A percentile compares a stretch with the other conserved stretches of the same genome.
Conservation (phyloP, 2,329 filamentous ascomycete species). For the Aspergillus sergii region DNA sequence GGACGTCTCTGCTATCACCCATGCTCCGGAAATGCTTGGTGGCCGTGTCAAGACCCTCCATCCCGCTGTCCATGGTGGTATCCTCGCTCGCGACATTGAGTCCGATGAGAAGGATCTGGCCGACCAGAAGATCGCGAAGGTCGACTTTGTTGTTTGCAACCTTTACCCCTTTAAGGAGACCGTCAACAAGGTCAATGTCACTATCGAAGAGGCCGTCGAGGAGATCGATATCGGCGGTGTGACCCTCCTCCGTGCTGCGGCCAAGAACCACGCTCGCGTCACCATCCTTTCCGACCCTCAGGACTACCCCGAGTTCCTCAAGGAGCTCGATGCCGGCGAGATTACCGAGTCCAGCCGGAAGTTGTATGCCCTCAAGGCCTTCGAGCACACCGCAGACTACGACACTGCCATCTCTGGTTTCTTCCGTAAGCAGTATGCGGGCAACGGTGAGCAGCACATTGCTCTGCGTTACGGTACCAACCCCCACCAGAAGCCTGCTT, state of each 20-base stretch:
- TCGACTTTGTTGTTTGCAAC: constrained; percentile 97
- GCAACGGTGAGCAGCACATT: constrained; percentile 78
- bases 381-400: constrained; percentile 97
- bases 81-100: constrained; percentile 89
- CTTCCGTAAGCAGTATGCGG: constrained; percentile 96
- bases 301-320: constrained; percentile 92
- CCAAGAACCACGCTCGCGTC: constrained; percentile 96
- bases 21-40: constrained; percentile 94
- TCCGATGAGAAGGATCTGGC: constrained; percentile 97
- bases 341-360: constrained; percentile 84
- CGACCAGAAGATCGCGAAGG: constrained; percentile 91
- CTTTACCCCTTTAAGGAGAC: constrained; percentile 99
- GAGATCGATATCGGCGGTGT: constrained; percentile 99
- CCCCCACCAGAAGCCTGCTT: constrained; percentile 96
- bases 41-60: constrained; percentile 95
- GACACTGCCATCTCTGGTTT: constrained; percentile 93
- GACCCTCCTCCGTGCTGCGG: constrained; percentile 91
- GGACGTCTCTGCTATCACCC: constrained; percentile 96
- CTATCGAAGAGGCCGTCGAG: constrained; percentile 93
- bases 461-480: constrained; percentile 93
- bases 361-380: constrained; percentile 92
- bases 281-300: constrained; percentile 92
- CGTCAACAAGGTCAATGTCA: constrained; percentile 94
- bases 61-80: constrained; percentile 81
- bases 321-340: constrained; percentile 83